Base-by-base conservation (phyloP, 495 filamentous ascomycete species). In the Penicillium tannophilum region DNA sequence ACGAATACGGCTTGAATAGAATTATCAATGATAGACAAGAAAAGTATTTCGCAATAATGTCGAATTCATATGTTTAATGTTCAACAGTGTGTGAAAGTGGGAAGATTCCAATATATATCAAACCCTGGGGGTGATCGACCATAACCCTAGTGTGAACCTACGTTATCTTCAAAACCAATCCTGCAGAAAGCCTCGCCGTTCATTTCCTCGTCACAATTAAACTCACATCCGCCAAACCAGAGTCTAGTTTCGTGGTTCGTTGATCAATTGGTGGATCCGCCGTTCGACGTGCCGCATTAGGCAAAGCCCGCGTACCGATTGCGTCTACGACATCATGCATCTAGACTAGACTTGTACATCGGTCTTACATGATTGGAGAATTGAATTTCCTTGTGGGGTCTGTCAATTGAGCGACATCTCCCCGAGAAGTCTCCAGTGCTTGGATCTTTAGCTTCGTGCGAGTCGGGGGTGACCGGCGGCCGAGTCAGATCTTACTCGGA, bases 241-340 rank as follows among this genome's bases (percentile, higher is more conserved):
- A 14, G 39, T 41, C 4, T 11, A 7, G 5, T 41, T 41, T n/a
- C 16, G 20, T 24, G 10, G 43, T 23, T 9, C 11, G 9, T 24
- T 12, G 9, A 12, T 11, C 43, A 10, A 46, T 46, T 46, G 19
- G 43, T 46, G 43, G 19, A 12, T 46, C n/a, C 6, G 23, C 11
- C 6, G 14, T 46, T 7, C 2, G 10, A 10, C 17, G 20, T 46
- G 24, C 46, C 46, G 46, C 24, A 49, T 30, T 49, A 31, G 46
- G 46, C 46, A 30, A 49, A 16, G 26, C 6, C 12, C 16, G 14
- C 31, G 11, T 11, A n/a, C 14, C 26, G 26, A 49, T 49, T 49
- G 26, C 26, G 16, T 49, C 46, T 16, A 49, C 26, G 46, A 49
- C 46, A 17, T 49, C 46, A 47, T 30, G 26, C 6, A 31, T 49